Percentiles rank a stretch among this genome's conserved stretches.
These are phyloP conservation scores for Chalciporus pseudorubinellus DNA, from an alignment of 768 basidiomycete genomes.

Conservation along the genomic window DNA sequence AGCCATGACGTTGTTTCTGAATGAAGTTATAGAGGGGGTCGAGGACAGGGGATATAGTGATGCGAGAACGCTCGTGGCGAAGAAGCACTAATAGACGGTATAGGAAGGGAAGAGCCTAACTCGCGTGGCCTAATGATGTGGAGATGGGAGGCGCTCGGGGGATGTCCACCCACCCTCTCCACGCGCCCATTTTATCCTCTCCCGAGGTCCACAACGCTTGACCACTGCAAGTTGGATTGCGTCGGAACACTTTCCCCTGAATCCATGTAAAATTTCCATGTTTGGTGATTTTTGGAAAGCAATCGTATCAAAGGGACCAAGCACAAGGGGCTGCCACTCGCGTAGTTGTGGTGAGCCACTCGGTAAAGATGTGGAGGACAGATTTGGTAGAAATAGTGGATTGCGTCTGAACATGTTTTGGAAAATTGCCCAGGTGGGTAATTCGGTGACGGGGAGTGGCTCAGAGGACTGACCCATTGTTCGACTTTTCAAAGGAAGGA, in stretches of 20 bases:
- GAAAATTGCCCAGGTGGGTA: constrained; percentile 1
- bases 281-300: constrained; percentile 18
- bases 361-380: constrained; percentile 13
- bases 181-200: constrained; percentile 19
- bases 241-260: constrained; percentile 17
- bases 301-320: constrained; percentile 20
- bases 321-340: constrained; percentile 16
- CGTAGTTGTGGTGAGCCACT: constrained; percentile 22
- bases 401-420: constrained; percentile 20
- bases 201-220: constrained; percentile 10
- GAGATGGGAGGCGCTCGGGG: background rate
- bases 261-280: constrained; percentile 20
- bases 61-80: background rate
- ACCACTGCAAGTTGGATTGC: constrained; percentile 25
- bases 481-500: background rate
- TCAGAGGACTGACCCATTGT: background rate
- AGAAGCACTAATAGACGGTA: background rate
- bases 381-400: constrained; percentile 15
- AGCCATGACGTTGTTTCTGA: constrained; percentile 6
- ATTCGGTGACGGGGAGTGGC: background rate
- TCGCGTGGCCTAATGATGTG: background rate
- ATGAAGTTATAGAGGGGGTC: background rate
- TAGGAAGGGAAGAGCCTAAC: background rate
- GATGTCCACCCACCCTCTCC: constrained; percentile 4
- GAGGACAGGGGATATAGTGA: background rate